Percentiles rank a stretch among this genome's conserved stretches.
Evolutionary conservation across 495 filamentous ascomycete genomes (phyloP).

Genomic region (Hyphodiscus hymeniophilus): DNA sequence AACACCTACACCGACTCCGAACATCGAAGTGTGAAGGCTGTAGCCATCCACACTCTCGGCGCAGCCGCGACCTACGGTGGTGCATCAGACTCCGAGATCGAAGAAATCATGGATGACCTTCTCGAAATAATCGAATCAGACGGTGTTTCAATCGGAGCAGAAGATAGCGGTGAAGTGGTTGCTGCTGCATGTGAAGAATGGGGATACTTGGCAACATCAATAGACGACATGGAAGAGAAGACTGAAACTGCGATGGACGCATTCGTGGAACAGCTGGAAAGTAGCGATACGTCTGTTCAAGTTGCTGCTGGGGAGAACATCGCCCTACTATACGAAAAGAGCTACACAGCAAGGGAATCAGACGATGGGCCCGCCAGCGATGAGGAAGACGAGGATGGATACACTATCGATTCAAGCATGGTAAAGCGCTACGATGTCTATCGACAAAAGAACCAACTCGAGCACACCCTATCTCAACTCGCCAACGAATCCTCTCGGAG

Average conservation of each 20-base stretch:
- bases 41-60: conserved; percentile 67
- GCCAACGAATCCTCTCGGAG: conserved; percentile 55
- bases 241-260: conserved; percentile 72
- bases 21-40: conserved; percentile 55
- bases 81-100: conserved; percentile 57
- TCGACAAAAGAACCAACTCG: conserved; percentile 27
- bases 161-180: conserved; percentile 69
- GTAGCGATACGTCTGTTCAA: conserved; percentile 66
- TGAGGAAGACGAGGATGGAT: conserved; percentile 40
- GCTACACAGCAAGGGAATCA: conserved; percentile 57
- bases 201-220: conserved; percentile 75
- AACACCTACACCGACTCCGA: conserved; percentile 61
- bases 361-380: conserved; percentile 44
- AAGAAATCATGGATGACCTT: conserved; percentile 74
- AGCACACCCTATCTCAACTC: conserved; percentile 35
- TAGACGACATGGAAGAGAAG: conserved; percentile 71
- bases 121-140: conserved; percentile 84
- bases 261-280: conserved; percentile 85
- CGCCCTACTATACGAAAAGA: conserved; percentile 81
- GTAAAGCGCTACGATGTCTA: conserved; percentile 33
- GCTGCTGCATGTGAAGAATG: conserved; percentile 78
- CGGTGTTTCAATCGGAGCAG: conserved; percentile 63
- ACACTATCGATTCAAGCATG: conserved; percentile 28
- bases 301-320: conserved; percentile 86
- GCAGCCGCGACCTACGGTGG: conserved; percentile 73